These are phyloP conservation scores for Marasmius oreades DNA, from an alignment of 1,284 basidiomycete genomes.

Conservation along the genomic window DNA sequence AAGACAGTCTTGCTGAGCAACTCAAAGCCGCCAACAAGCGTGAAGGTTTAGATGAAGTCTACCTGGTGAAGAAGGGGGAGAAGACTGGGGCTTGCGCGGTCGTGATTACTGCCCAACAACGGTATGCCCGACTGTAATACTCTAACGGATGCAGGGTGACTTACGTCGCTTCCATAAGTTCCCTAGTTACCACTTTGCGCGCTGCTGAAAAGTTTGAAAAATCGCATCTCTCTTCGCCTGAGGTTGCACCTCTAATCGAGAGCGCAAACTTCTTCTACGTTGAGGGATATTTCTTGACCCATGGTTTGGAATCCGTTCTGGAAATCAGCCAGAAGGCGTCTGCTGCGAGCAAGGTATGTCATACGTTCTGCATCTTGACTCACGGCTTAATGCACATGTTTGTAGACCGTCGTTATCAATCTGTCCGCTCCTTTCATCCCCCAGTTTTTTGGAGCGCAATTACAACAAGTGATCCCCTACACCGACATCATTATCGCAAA, in stretches of 20 bases:
- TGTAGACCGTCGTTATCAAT: conserved; percentile 85
- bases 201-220: conserved; percentile 88
- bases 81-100: conserved; percentile 98
- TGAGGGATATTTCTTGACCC: conserved; percentile 97
- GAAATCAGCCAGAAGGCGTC: conserved; percentile 83
- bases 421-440: conserved; percentile 97
- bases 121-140: conserved; percentile 40
- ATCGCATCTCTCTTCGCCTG: conserved; percentile 75
- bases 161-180: conserved; percentile 49
- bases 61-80: conserved; percentile 83
- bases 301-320: conserved; percentile 77
- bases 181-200: conserved; percentile 87
- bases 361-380: conserved; percentile 1
- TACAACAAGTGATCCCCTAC: conserved; percentile 79
- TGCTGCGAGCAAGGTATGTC: conserved; percentile 66
- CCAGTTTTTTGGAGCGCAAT: conserved; percentile 87
- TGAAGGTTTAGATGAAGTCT: conserved; percentile 88
- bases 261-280: conserved; percentile 90
- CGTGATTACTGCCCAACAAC: conserved; percentile 89
- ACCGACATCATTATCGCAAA: conserved; percentile 91
- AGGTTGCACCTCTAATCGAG: conserved; percentile 76
- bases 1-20: conserved; percentile 88
- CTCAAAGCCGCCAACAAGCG: conserved; percentile 91
- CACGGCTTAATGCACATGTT: conserved; percentile 5
- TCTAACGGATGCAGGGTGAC: neutral